Evolutionary conservation across 2,329 filamentous ascomycete species (phyloP), one percentile per base, ranked within the genome.

Genomic region (Penicillium sp.): DNA sequence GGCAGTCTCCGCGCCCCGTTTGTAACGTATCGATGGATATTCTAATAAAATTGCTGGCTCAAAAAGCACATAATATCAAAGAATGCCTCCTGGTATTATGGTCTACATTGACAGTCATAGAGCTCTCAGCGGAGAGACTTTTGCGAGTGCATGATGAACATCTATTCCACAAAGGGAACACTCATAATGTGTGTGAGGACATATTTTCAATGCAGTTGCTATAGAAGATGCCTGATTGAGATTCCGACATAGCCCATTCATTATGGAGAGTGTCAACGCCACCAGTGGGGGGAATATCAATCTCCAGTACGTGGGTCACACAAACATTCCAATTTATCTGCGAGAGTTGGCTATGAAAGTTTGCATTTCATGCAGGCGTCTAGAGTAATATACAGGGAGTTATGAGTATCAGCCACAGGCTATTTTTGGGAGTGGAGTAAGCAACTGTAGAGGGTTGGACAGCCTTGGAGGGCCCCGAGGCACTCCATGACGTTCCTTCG

Each of bases 401-500:
- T 18, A 13, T 6, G 6, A n/a, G 46, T 40, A 16, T 46, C 25
- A 52, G 49, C 49, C 49, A 52, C 49, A 31, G 16, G 46, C 25
- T 52, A 52, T 52, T 52, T 52, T 52, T 52, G 50, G 50, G 35
- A 21, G 50, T 52, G 50, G 50, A 46, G 41, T 25, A 52, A 46
- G 41, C 8, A 34, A 2, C 42, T 13, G 13, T 46, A 32, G 10
- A 37, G 13, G 34, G 12, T 31, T 46, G 32, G 13, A 38, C 21
- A 42, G 32, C n/a, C 2, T 25, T 15, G 32, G 27, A 34, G 25
- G 8, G 15, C 13, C 27, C 10, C n/a, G 2, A 45, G 21, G 25
- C 12, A 27, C n/a, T 51, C 48, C 48, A 37, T 32, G 8, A 18
- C 25, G 25, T 21, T 35, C 12, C n/a, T 51, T 45, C 37, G 15